A percentile compares a stretch with the other conserved stretches of the same genome.
Conservation (phyloP, 768 basidiomycete genomes). For the Cystobasidium ongulense region DNA sequence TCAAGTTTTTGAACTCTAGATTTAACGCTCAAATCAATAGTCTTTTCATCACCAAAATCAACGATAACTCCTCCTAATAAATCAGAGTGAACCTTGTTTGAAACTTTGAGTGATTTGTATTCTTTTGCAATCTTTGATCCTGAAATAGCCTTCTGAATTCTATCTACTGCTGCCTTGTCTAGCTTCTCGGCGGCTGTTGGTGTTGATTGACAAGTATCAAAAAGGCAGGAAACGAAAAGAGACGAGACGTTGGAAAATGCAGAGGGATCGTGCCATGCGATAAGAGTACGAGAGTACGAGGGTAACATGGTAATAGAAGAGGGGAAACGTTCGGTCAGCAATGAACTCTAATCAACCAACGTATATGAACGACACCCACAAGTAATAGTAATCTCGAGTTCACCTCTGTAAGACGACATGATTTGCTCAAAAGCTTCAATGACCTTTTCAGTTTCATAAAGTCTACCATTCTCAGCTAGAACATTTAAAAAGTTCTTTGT, state of each 20-base stretch:
- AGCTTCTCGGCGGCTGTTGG: constrained; percentile 51
- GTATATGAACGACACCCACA: constrained; percentile 51
- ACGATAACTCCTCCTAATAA: constrained; percentile 85
- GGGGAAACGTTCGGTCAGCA: neutral
- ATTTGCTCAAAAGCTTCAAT: constrained; percentile 87
- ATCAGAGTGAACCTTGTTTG: constrained; percentile 92
- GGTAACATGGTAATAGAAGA: too few species aligned
- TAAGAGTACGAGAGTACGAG: too few species aligned
- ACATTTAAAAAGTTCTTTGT: constrained; percentile 71
- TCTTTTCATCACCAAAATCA: constrained; percentile 90
- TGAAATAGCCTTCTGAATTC: constrained; percentile 78
- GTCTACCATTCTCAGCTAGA: constrained; percentile 84
- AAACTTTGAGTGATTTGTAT: constrained; percentile 78
- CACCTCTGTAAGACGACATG: constrained; percentile 79
- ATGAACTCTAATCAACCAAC: neutral
- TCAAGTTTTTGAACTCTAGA: constrained; percentile 93
- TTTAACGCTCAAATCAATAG: constrained; percentile 87
- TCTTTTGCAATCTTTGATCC: constrained; percentile 72
- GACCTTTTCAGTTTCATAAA: constrained; percentile 72
- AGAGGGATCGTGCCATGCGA: too few species aligned
- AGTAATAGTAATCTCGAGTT: constrained; percentile 84
- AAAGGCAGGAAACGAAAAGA: too few species aligned
- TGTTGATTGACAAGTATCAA: too few species aligned
- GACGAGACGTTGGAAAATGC: too few species aligned
- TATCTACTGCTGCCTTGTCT: constrained; percentile 62